A percentile compares a stretch with the other conserved stretches of the same genome.
These are phyloP conservation scores for Blastobotrys attinorum DNA, from an alignment of 805 yeast genomes.

Conservation along the genomic window DNA sequence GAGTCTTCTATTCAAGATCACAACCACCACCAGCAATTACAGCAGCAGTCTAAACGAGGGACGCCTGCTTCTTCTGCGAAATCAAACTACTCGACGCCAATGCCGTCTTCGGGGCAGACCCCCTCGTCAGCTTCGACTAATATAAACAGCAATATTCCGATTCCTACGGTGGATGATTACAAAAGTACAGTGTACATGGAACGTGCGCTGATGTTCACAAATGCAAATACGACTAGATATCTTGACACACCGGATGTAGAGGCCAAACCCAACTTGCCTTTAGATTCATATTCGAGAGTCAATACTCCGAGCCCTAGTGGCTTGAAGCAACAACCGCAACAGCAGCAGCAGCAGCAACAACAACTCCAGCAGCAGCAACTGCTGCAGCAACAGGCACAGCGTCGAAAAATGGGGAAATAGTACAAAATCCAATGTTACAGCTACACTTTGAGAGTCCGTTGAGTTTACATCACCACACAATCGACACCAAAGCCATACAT, in stretches of 20 bases:
- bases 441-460: no score
- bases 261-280: neutral
- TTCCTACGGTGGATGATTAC: constrained; percentile 3
- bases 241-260: constrained; percentile 11
- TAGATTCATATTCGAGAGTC: neutral
- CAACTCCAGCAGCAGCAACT: no score
- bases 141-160: constrained; percentile 4
- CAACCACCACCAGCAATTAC: no score
- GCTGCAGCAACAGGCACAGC: no score
- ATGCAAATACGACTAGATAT: constrained; percentile 9
- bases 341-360: no score
- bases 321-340: no score
- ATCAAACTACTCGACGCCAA: neutral
- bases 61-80: neutral
- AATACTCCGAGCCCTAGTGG: no score
- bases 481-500: constrained; percentile 87
- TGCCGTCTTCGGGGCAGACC: constrained; percentile 1
- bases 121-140: constrained; percentile 3
- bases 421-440: no score
- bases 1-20: neutral
- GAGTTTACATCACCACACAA: constrained; percentile 54
- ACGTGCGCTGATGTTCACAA: constrained; percentile 18
- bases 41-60: neutral
- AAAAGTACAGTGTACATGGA: constrained; percentile 11
- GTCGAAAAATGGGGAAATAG: no score